Conservation (phyloP, 1,139 yeast species). For the Blastobotrys buckinghamii region DNA sequence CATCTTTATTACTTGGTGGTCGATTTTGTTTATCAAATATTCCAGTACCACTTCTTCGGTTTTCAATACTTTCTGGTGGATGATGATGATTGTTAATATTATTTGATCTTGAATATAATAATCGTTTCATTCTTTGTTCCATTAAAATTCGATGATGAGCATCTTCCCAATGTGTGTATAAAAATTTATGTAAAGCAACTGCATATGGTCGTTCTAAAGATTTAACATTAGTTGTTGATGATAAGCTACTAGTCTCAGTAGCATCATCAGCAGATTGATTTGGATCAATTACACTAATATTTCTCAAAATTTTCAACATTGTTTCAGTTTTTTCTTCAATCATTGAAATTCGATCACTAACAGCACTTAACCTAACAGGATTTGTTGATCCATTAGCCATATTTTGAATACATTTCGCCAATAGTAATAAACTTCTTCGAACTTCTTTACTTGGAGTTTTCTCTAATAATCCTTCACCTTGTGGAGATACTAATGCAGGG, state of each 20-base stretch:
- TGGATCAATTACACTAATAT: slow-evolving; percentile 1
- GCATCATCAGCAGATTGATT: not conserved
- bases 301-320: slow-evolving; percentile 8
- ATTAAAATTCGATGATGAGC: slow-evolving; percentile 34
- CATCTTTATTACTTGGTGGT: not conserved
- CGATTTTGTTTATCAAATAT: not conserved
- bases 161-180: slow-evolving; percentile 54
- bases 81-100: not conserved
- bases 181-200: slow-evolving; percentile 49
- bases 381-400: slow-evolving; percentile 71
- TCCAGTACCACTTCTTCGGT: not conserved
- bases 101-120: slow-evolving; percentile 3
- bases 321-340: slow-evolving; percentile 24
- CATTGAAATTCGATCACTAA: slow-evolving; percentile 30
- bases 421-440: slow-evolving; percentile 61
- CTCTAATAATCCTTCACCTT: slow-evolving; percentile 40
- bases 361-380: slow-evolving; percentile 46
- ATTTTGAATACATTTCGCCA: slow-evolving; percentile 76
- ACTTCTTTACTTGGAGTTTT: slow-evolving; percentile 36
- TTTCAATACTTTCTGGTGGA: not conserved
- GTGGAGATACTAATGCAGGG: slow-evolving; percentile 84
- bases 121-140: slow-evolving; percentile 24
- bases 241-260: not conserved
- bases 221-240: slow-evolving; percentile 1
- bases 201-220: slow-evolving; percentile 15